These are phyloP conservation scores for Glycine tomentella DNA, from an alignment of 306 rosid species.

Conservation along the genomic window DNA sequence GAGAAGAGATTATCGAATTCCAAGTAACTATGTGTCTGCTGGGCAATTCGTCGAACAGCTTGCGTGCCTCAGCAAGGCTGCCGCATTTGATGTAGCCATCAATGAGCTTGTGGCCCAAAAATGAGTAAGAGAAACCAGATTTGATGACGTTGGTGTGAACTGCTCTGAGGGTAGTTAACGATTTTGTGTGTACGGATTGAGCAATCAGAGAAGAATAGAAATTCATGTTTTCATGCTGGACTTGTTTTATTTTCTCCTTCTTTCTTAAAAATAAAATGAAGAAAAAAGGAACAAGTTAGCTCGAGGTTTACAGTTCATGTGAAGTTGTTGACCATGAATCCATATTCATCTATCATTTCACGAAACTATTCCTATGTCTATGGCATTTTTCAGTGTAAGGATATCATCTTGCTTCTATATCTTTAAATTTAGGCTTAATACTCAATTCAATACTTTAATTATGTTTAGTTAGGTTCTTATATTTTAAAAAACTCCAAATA, in stretches of 20 bases:
- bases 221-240: constrained; percentile 41
- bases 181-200: constrained; percentile 53
- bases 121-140: constrained; percentile 46
- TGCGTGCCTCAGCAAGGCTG: constrained; percentile 58
- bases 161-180: constrained; percentile 45
- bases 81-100: constrained; percentile 63
- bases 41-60: constrained; percentile 68
- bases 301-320: neutral
- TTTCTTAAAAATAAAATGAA: neutral
- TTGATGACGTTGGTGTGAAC: constrained; percentile 59
- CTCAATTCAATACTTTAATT: no score
- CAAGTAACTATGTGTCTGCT: constrained; percentile 57
- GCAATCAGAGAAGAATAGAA: constrained; percentile 57
- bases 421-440: no score
- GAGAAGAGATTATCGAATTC: constrained; percentile 68
- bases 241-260: neutral
- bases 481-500: no score
- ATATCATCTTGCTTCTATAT: neutral
- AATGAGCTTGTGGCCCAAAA: constrained; percentile 60
- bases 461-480: no score
- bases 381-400: neutral
- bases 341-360: no score
- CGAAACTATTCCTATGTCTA: neutral
- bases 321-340: neutral
- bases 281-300: neutral